Evolutionary conservation across 2,329 filamentous ascomycete genomes (phyloP).

Genomic region (Cytospora chrysosperma): DNA sequence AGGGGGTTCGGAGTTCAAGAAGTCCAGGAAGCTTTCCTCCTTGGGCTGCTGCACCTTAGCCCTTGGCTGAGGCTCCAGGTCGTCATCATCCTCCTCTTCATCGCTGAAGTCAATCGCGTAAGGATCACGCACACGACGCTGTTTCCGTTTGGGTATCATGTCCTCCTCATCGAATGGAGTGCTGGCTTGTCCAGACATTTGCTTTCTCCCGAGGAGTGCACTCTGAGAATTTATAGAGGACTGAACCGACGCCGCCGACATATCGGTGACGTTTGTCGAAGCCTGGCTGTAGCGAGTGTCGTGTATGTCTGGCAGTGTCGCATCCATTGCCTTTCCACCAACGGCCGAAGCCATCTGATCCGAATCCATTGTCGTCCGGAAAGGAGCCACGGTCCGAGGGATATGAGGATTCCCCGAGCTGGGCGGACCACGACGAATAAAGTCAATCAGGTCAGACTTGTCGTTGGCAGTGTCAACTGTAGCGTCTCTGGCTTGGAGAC

Average conservation of each 20-base stretch:
- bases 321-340: conserved; percentile 58
- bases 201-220: conserved; percentile 54
- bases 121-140: conserved; percentile 77
- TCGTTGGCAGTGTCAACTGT: conserved; percentile 60
- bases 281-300: conserved; percentile 56
- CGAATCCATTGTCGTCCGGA: conserved; percentile 81
- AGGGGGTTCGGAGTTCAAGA: conserved; percentile 68
- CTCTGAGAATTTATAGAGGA: conserved; percentile 76
- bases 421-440: conserved; percentile 85
- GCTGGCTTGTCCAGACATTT: conserved; percentile 30
- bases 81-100: conserved; percentile 60
- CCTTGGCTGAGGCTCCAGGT: conserved; percentile 43
- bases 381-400: conserved; percentile 79
- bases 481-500: conserved; percentile 71
- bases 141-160: conserved; percentile 69
- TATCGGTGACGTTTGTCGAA: conserved; percentile 57
- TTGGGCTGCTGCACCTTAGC: conserved; percentile 44
- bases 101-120: conserved; percentile 88
- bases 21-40: conserved; percentile 72
- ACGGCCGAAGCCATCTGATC: conserved; percentile 64
- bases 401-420: conserved; percentile 65
- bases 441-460: conserved; percentile 89
- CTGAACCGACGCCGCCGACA: conserved; percentile 54
- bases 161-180: conserved; percentile 46
- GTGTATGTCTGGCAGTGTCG: conserved; percentile 55